Evolutionary conservation across 108 stramenopile genomes (phyloP).

Genomic region (Nannochloropsis gaditana): DNA sequence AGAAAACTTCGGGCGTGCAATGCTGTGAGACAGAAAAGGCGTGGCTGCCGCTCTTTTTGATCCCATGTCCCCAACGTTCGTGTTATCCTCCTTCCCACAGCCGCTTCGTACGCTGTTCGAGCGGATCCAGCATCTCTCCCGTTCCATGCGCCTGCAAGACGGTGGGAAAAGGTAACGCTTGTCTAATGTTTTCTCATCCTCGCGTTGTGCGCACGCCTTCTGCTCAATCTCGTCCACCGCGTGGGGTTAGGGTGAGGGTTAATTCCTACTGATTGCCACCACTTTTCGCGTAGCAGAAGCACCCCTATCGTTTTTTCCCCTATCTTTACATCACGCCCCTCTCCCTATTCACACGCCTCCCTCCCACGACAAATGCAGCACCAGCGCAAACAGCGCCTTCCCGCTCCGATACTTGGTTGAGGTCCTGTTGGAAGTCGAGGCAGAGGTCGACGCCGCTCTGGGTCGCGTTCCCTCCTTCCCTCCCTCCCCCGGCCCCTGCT

Average conservation of each 20-base stretch:
- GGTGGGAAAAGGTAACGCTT: background rate
- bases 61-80: background rate
- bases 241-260: too few relatives aligned
- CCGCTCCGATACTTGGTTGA: background rate
- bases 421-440: background rate
- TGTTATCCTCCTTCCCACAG: background rate
- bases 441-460: background rate
- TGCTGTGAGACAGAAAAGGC: too few relatives aligned
- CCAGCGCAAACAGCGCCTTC: background rate
- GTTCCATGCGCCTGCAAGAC: background rate
- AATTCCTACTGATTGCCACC: too few relatives aligned
- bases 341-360: background rate
- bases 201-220: too few relatives aligned
- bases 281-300: background rate
- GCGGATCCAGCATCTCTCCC: background rate
- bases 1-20: too few relatives aligned
- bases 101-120: background rate
- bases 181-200: too few relatives aligned
- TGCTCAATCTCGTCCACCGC: too few relatives aligned
- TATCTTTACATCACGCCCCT: background rate
- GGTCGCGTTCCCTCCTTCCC: background rate
- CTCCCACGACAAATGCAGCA: background rate
- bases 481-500: background rate
- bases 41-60: too few relatives aligned
- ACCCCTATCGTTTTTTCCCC: background rate